Conservation (phyloP, 2,329 filamentous ascomycete genomes). For the Apiospora aurea region DNA sequence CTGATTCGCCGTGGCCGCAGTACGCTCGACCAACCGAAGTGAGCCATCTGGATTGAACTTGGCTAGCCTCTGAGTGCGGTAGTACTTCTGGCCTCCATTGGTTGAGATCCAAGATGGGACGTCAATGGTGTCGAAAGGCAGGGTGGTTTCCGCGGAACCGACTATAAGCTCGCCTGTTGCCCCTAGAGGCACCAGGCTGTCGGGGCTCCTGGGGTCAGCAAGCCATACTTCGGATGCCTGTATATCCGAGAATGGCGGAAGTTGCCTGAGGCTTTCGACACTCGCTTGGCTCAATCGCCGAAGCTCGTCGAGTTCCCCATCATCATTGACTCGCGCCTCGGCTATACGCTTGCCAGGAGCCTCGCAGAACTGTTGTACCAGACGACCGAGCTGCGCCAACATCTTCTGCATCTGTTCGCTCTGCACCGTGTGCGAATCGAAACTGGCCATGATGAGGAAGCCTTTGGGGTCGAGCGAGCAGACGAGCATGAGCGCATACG, state of each 20-base stretch:
- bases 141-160: slow-evolving; percentile 28
- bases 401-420: slow-evolving; percentile 59
- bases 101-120: slow-evolving; percentile 41
- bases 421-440: slow-evolving; percentile 66
- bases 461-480: slow-evolving; percentile 64
- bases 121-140: slow-evolving; percentile 21
- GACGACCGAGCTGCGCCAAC: slow-evolving; percentile 57
- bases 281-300: slow-evolving; percentile 37
- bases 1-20: slow-evolving; percentile 26
- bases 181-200: slow-evolving; percentile 48
- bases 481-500: slow-evolving; percentile 70
- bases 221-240: slow-evolving; percentile 46
- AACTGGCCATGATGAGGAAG: slow-evolving; percentile 68
- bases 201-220: slow-evolving; percentile 45
- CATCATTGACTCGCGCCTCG: slow-evolving; percentile 44
- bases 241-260: slow-evolving; percentile 34
- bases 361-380: slow-evolving; percentile 58
- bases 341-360: slow-evolving; percentile 42
- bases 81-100: slow-evolving; percentile 40
- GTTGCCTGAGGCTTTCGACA: slow-evolving; percentile 32
- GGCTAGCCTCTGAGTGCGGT: slow-evolving; percentile 50
- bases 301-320: slow-evolving; percentile 45
- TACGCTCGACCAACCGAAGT: slow-evolving; percentile 41
- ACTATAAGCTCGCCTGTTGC: slow-evolving; percentile 54
- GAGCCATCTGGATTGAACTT: slow-evolving; percentile 44